Evolutionary conservation across 179 eudicot species (phyloP), one percentile per base, ranked within the genome.

Genomic region (Patellifolia procumbens): DNA sequence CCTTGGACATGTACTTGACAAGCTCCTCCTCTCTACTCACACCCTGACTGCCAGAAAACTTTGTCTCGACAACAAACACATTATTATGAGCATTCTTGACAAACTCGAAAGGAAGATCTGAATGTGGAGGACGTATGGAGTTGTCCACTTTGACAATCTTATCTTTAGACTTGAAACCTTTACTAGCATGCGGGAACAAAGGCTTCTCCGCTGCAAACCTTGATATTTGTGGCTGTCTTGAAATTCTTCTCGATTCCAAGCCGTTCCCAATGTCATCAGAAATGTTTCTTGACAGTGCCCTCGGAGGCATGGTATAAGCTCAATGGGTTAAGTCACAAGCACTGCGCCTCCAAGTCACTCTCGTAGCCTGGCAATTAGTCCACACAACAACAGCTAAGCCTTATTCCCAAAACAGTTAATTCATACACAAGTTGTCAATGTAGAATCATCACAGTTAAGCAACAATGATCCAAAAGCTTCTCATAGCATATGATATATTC

Each of bases 1-100:
- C 83, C 76, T 89, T 88, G 12, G 91, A 90, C 98, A 93, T 91
- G 83, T 91, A 87, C 89, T 78, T 92, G 56, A 91, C 86, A 2
- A 93, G 91, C 81, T 90, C 97, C 71, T 85, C 91, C 60, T 90
- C 87, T 63, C 70, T 78, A 69, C 53, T 78, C 43, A 9, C 59
- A 74, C 70, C 55, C 53, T 46, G 68, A 81, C 58, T 77, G 63
- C 73, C 76, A 22, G 84, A 74, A 62, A 76, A 35, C 81, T 76
- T 79, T 32, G 81, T 59, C 35, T 71, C 82, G 53, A 79, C 74
- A 26, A 64, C 58, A 19, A 74, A 73, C 49, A 80, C 79, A 24
- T 78, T 69, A 49, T 62, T 71, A n/a, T n/a, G n/a, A 55, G 79
- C 72, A 77, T 76, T 71, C 48, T 74, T 78, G 19, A 77, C 78